Base-by-base conservation (phyloP, 2,329 filamentous ascomycete species). In the Xylaria sp. region DNA sequence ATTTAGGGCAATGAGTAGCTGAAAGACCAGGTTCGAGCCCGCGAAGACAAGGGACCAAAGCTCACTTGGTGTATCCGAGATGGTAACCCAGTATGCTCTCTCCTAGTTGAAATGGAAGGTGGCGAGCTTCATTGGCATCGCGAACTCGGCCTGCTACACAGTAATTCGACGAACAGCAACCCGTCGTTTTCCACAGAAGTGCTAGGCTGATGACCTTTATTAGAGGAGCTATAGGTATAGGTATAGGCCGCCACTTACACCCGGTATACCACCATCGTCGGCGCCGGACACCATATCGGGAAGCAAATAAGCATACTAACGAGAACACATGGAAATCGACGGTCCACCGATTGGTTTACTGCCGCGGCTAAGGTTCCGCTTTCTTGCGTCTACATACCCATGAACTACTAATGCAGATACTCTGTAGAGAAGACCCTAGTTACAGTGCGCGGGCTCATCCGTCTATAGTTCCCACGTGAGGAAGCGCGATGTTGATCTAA, bases 221-320 rank as follows among this genome's bases (percentile, higher is more conserved):
- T 20, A 58, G 64, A 52, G 36, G 43, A 57, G 18, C 7, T 67
- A 67, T 62, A 62, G 57, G 52, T 36, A 52, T 56, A 41, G 51
- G 51, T 13, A 62, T 52, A 46, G 28, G 15, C 46, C 20, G 15
- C 46, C 25, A 23, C 28, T 36, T 18, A 33, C 20, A 20, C n/a
- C 31, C 62, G 57, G 62, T 52, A 57, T 66, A 58, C 62, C 58
- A 69, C 66, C 66, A 66, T 59, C 57, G 5, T 64, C 66, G 62
- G 66, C 43, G n/a, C 62, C 51, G 66, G 57, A 41, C 55, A 8
- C 66, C 62, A 31, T 55, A 69, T 66, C 62, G 54, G 62, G 62
- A 66, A 69, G 28, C 43, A 62, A 39, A 33, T 12, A 43, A 46
- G 46, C 20, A 18, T 61, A 31, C 46, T 48, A 58, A 54, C 39